Evolutionary conservation across 768 basidiomycete species (phyloP), one percentile per base, ranked within the genome.

Genomic region (Hericium rajendrae): DNA sequence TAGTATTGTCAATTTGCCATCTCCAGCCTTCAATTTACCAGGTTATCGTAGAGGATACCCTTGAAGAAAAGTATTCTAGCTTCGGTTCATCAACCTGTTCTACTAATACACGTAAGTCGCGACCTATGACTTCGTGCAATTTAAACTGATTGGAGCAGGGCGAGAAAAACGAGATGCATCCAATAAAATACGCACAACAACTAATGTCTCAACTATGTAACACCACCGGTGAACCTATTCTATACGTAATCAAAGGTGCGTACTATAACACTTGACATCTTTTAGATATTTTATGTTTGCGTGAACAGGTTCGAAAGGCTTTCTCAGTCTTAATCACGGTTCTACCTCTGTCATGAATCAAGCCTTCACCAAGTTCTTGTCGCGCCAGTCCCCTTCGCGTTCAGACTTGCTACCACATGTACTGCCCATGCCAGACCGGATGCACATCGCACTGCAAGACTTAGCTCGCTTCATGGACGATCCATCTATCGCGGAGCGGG

Each of bases 321-420:
- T 75, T 63, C 66, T 88, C 41, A 78, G 78, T 63, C 70, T 88
- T 55, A 66, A 80, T 13, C 78, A 79, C 3, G 75, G 80, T 8
- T 78, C 71, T 41, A 78, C 81, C 4, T 83, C 84, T 38, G 77
- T 85, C 46, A 78, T 81, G 13, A 86, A 86, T 65, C 81, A 82
- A 60, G 79, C 80, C 4, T 80, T 85, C 61, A 62, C 72, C 54
- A 82, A 80, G 64, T 91, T 90, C 67, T 67, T 90, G 10, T 69
- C 73, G 13, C 77, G 80, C 15, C 76, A 81, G 38, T 78, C 83
- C 9, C 76, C 65, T 24, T 66, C 71, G 12, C 70, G 76, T 18
- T 82, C 83, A 41, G 78, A 81, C 53, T 70, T 80, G n/a, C 50
- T 65, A 0, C 70, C 70, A 4, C 75, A 75, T 5, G 51, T 65